Conservation (phyloP, 2,329 filamentous ascomycete genomes). For the Curvularia sp. region DNA sequence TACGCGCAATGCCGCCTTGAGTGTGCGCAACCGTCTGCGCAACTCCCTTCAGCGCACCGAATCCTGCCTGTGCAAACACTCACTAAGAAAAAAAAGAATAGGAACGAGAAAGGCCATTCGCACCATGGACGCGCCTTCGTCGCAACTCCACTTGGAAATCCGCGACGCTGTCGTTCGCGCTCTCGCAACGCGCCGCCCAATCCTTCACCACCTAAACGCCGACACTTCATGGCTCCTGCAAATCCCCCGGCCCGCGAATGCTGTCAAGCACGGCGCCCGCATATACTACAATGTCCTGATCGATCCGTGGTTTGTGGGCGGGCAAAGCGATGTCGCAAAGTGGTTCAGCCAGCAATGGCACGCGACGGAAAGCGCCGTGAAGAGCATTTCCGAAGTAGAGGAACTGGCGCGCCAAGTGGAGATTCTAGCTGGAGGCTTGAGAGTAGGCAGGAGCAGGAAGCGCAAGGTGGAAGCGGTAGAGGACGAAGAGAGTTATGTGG, state of each 20-base stretch:
- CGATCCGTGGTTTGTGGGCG: constrained; percentile 70
- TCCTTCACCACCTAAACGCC: constrained; percentile 71
- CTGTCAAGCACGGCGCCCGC: constrained; percentile 53
- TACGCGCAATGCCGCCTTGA: constrained; percentile 33
- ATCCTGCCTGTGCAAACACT: neutral
- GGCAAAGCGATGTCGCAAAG: constrained; percentile 67
- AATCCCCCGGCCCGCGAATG: constrained; percentile 62
- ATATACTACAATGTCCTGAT: constrained; percentile 70
- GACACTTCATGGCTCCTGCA: constrained; percentile 74
- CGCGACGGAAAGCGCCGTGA: constrained; percentile 61
- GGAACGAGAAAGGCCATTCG: neutral
- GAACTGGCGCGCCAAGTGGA: constrained; percentile 61
- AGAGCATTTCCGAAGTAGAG: constrained; percentile 64
- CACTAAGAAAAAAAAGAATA: neutral
- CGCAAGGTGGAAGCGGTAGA: constrained; percentile 20
- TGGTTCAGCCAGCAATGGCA: constrained; percentile 74
- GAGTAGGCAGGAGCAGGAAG: constrained; percentile 24
- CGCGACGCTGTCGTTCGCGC: constrained; percentile 50
- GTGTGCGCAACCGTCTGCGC: constrained; percentile 18
- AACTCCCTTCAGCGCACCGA: constrained; percentile 7
- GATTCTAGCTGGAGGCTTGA: constrained; percentile 44
- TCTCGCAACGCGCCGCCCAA: constrained; percentile 56
- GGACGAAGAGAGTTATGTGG: constrained; percentile 56
- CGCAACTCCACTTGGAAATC: constrained; percentile 55
- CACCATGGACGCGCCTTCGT: constrained; percentile 45